A percentile compares a stretch with the other conserved stretches of the same genome.
phyloP scores from a whole-genome alignment of 176 grass and related monocot species.

The Rhynchospora pubera region DNA sequence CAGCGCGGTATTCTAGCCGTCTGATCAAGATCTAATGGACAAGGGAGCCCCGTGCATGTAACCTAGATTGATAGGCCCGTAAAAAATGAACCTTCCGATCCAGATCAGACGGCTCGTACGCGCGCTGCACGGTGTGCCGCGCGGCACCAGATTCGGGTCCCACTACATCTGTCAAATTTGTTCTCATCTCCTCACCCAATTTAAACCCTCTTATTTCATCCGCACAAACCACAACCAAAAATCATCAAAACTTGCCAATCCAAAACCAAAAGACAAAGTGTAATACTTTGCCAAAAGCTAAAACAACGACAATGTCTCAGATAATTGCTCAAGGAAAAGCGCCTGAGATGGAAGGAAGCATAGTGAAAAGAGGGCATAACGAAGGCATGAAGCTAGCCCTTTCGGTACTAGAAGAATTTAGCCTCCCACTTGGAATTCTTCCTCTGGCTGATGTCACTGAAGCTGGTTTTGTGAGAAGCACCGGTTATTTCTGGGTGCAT shows the following conservation, averaged over 20 bases:
- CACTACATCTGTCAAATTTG: background rate
- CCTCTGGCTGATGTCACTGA: conserved; percentile 49
- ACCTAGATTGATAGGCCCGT: too few species aligned
- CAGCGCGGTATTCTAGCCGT: too few species aligned
- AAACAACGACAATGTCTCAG: background rate
- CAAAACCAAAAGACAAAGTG: background rate
- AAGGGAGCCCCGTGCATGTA: too few species aligned
- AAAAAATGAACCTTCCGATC: too few species aligned
- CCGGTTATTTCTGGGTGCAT: conserved; percentile 67
- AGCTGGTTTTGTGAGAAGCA: conserved; percentile 56
- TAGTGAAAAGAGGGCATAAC: conserved; percentile 51
- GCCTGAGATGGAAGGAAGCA: conserved; percentile 35
- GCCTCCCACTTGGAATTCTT: conserved; percentile 72
- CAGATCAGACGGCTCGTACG: too few species aligned
- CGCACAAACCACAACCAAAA: conserved; percentile 2
- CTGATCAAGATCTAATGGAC: too few species aligned
- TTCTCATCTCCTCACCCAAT: background rate
- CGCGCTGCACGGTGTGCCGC: too few species aligned
- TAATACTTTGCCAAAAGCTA: background rate
- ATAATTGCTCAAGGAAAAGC: background rate
- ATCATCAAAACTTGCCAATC: background rate
- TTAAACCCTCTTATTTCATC: conserved; percentile 10
- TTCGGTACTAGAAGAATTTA: conserved; percentile 59
- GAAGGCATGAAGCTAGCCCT: conserved; percentile 35
- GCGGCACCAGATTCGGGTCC: too few species aligned